phyloP scores from a whole-genome alignment of 163 green algal genomes.

The Smithsoniella earleae region DNA sequence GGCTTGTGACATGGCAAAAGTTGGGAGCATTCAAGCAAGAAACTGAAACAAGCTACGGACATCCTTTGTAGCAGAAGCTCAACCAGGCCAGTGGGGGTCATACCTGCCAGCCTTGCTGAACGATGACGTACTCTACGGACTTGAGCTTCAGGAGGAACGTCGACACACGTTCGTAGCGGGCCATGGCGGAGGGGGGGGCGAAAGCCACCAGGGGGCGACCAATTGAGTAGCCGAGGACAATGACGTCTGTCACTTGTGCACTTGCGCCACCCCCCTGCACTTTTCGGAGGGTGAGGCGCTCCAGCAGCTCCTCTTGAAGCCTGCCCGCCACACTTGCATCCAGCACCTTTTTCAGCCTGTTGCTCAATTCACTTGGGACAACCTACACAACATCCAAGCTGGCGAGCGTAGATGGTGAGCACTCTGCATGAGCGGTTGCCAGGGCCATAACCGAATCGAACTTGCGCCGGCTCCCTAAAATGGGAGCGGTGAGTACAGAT shows the following conservation, averaged over 20 bases:
- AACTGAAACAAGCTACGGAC: no score
- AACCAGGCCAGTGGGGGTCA: no score
- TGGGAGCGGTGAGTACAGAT: no score
- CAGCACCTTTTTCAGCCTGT: slow-evolving; percentile 17
- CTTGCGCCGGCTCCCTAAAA: background rate
- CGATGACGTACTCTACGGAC: background rate
- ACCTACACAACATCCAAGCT: background rate
- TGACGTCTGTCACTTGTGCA: background rate
- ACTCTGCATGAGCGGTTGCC: background rate
- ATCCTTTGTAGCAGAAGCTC: no score
- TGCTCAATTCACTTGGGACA: background rate
- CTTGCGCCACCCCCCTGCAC: background rate
- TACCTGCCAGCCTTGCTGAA: slow-evolving; percentile 19
- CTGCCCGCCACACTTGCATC: background rate
- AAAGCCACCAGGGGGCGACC: background rate
- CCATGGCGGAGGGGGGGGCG: background rate
- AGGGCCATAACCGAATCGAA: background rate
- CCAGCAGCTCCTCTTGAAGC: background rate
- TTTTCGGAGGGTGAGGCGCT: slow-evolving; percentile 25
- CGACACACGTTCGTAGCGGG: slow-evolving; percentile 9
- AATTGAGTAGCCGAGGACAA: background rate
- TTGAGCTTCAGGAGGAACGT: slow-evolving; percentile 27
- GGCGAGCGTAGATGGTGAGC: background rate
- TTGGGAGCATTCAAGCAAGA: background rate
- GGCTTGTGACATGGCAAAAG: background rate